phyloP scores from a whole-genome alignment of 106 monocot genomes.

The Vanilla planifolia region DNA sequence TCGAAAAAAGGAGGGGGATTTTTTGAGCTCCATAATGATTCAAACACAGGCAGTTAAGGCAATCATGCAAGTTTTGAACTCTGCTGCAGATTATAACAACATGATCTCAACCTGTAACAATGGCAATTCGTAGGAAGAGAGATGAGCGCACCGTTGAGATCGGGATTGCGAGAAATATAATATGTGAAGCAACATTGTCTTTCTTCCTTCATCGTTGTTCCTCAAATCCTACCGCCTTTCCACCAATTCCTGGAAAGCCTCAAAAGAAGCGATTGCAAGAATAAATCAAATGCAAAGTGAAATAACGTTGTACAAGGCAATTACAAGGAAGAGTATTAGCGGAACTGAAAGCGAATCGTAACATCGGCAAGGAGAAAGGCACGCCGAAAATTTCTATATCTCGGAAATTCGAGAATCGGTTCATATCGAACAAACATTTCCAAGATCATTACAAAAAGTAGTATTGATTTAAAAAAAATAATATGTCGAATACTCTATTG shows the following conservation, averaged over 20 bases:
- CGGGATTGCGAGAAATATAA: neutral
- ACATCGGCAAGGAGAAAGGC: too few relatives aligned
- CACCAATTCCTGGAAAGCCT: conserved; percentile 3
- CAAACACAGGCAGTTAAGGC: too few relatives aligned
- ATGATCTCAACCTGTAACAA: neutral
- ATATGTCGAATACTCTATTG: neutral
- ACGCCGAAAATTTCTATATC: too few relatives aligned
- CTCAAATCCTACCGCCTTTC: neutral
- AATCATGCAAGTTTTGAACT: conserved; percentile 1
- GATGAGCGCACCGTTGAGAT: neutral
- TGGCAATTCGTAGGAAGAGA: neutral
- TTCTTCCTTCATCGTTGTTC: neutral
- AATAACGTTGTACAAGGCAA: neutral
- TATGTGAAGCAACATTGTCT: conserved; percentile 3
- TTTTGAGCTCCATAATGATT: too few relatives aligned
- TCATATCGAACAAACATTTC: too few relatives aligned
- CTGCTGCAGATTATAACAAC: neutral
- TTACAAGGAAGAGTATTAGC: neutral
- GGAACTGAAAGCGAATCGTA: too few relatives aligned
- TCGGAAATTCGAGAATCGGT: too few relatives aligned
- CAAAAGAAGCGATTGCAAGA: neutral
- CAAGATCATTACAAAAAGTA: too few relatives aligned
- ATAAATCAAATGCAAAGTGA: neutral
- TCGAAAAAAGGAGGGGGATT: too few relatives aligned
- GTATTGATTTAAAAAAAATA: too few relatives aligned